Percentiles rank a stretch among this genome's conserved stretches.
Evolutionary conservation across 2,329 filamentous ascomycete species (phyloP).

Genomic region (Rhinocladiella similis): DNA sequence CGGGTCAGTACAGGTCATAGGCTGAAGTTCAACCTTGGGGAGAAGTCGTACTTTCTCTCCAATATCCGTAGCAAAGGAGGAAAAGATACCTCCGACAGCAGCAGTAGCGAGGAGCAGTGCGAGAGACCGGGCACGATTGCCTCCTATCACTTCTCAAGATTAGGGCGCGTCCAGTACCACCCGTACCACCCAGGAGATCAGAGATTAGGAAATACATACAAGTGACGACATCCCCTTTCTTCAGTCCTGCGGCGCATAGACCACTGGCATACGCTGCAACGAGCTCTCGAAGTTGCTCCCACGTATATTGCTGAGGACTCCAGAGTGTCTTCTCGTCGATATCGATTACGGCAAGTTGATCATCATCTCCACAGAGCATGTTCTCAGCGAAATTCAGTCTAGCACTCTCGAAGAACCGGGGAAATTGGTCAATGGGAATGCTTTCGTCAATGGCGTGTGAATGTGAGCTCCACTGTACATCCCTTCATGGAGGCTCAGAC

Average conservation of each 20-base stretch:
- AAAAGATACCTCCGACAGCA: slow-evolving; percentile 12
- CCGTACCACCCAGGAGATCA: no score
- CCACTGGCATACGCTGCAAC: no score
- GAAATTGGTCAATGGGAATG: slow-evolving; percentile 36
- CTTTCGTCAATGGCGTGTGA: no score
- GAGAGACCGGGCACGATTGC: neutral
- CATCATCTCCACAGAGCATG: slow-evolving; percentile 2
- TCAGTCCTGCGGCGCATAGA: no score
- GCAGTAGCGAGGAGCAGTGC: slow-evolving; percentile 14
- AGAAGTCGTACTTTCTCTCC: slow-evolving; percentile 7
- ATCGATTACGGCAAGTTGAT: slow-evolving; percentile 1
- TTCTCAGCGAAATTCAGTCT: slow-evolving; percentile 39
- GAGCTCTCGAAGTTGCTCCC: no score
- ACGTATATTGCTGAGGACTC: neutral
- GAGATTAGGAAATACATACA: slow-evolving; percentile 32
- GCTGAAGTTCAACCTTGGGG: no score
- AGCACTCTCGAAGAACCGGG: slow-evolving; percentile 39
- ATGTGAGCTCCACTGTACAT: no score
- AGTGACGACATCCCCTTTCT: slow-evolving; percentile 34
- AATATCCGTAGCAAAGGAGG: slow-evolving; percentile 15
- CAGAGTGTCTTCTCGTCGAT: slow-evolving; percentile 4
- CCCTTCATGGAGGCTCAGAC: slow-evolving; percentile 36
- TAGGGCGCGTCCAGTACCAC: no score
- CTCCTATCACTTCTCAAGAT: no score
- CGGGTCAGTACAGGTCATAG: no score